Conservation (phyloP, 306 rosid genomes). For the Rubus parviflorus region DNA sequence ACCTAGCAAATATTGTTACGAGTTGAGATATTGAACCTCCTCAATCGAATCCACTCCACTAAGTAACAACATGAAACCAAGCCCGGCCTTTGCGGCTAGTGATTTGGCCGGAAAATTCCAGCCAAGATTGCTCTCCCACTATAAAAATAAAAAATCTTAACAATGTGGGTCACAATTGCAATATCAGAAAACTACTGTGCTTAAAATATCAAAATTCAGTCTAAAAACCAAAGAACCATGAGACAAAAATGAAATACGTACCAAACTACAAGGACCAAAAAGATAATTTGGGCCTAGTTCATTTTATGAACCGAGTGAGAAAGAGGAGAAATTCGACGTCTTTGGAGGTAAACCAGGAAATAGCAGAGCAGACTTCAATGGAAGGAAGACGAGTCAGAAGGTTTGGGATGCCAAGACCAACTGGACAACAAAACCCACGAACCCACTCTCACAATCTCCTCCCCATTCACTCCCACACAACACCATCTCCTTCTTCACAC, state of each 20-base stretch:
- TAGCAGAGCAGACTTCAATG: slow-evolving; percentile 3
- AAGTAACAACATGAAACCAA: background rate
- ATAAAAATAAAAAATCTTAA: too few relatives aligned
- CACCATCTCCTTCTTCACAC: background rate
- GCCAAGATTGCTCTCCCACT: too few relatives aligned
- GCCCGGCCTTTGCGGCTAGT: background rate
- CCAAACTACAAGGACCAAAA: background rate
- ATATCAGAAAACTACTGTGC: background rate
- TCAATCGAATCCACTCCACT: too few relatives aligned
- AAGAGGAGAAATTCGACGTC: too few relatives aligned
- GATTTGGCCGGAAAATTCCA: background rate
- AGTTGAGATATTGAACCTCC: too few relatives aligned
- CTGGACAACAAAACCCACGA: background rate
- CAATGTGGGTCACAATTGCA: background rate
- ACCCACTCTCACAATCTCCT: slow-evolving; percentile 17
- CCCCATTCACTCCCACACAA: slow-evolving; percentile 16
- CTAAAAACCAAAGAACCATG: background rate
- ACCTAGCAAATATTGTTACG: too few relatives aligned
- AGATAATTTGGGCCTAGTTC: too few relatives aligned
- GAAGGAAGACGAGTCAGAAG: slow-evolving; percentile 37
- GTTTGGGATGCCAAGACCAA: slow-evolving; percentile 22
- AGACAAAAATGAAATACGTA: too few relatives aligned
- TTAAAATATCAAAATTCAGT: background rate
- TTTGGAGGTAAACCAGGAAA: too few relatives aligned
- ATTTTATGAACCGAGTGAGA: too few relatives aligned